Evolutionary conservation across 805 yeast species (phyloP).

Genomic region (Kurtzmaniella fragi): DNA sequence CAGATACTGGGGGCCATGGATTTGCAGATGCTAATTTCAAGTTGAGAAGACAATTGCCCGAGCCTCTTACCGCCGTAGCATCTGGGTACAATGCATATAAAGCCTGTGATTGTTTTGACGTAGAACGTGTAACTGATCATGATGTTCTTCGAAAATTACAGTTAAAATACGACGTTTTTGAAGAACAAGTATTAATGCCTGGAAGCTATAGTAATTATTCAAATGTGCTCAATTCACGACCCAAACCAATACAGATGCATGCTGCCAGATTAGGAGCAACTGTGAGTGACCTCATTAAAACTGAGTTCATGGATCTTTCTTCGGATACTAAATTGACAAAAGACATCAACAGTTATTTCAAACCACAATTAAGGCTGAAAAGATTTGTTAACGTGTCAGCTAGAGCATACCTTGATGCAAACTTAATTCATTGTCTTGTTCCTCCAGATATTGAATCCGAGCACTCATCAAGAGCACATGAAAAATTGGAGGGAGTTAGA

Average conservation of each 20-base stretch:
- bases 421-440: background rate
- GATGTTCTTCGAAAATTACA: constrained; percentile 17
- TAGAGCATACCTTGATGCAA: background rate
- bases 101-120: constrained; percentile 9
- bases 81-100: too few relatives aligned
- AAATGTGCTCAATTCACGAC: too few relatives aligned
- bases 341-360: too few relatives aligned
- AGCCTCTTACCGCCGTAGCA: too few relatives aligned
- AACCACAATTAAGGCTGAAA: background rate
- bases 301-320: too few relatives aligned
- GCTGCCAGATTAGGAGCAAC: too few relatives aligned
- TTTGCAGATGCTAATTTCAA: constrained; percentile 8
- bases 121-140: constrained; percentile 9
- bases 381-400: background rate
- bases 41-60: too few relatives aligned
- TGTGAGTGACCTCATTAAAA: too few relatives aligned
- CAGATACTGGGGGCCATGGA: constrained; percentile 3
- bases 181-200: background rate
- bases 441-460: background rate
- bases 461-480: too few relatives aligned
- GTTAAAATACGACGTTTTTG: constrained; percentile 11
- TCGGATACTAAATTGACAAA: too few relatives aligned
- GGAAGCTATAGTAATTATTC: background rate
- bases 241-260: too few relatives aligned
- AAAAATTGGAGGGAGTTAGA: too few relatives aligned